Evolutionary conservation across 192 early-diverging fungal genomes (phyloP), one percentile per base, ranked within the genome.

Genomic region (Jimgerdemannia flammicorona): DNA sequence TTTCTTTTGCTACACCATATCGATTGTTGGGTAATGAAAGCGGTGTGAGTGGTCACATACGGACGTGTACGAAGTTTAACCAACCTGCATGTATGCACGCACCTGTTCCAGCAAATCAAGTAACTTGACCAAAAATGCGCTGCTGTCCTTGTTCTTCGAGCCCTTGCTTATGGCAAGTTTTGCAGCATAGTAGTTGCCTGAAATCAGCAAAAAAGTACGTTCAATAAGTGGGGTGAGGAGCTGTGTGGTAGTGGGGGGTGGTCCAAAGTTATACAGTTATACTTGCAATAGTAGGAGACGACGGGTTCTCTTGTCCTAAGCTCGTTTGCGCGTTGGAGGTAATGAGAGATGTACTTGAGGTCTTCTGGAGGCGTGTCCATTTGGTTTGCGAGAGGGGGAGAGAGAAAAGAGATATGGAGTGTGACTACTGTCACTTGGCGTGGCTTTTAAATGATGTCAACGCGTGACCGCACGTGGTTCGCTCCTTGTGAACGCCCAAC

Each of bases 231-330:
- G 29, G 29, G 29, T 29, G 29, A 29, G 29, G 29, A 29, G 29
- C 1, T 29, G n/a, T 63, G 19, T 69, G 63, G 40, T 4, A 69
- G 44, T 59, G 7, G 11, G 76, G 41, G 70, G n/a, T n/a, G 3
- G 18, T 74, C n/a, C 68, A 40, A n/a, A n/a, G 39, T 7, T 77
- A 82, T 75, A 81, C 87, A 96, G n/a, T n/a, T n/a, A n/a, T n/a
- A n/a, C n/a, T 54, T 54, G 49, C 98, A 93, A 79, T 96, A 99
- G 77, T 99, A 99, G 3, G 98, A 85, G 4, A 98, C 88, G 4
- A 98, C 81, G 9, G 98, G 96, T 66, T 99, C 97, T 44, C 90
- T 87, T 10, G 86, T 78, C 39, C 83, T 75, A 7, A 98, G 83
- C 79, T 99, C 97, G 9, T 90, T 87, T 0, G 90, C 90, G 18